Evolutionary conservation across 768 basidiomycete species (phyloP), one percentile per base, ranked within the genome.

Genomic region (Boletus patriciae): DNA sequence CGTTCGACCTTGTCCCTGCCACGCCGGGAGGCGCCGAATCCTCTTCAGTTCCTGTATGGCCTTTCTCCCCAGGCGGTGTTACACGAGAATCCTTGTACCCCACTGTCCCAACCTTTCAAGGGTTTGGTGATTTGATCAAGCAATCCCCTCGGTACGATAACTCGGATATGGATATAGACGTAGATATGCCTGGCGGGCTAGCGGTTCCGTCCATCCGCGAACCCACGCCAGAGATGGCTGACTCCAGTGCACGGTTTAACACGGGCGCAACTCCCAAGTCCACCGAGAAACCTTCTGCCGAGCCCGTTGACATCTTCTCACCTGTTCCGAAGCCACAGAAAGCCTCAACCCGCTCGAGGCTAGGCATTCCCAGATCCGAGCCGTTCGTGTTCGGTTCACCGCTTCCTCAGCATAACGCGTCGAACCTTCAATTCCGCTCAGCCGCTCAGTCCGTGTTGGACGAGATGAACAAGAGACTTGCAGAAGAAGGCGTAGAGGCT

Each of bases 301-400:
- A 66, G 3, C 66, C 70, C 9, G 16, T 64, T 15, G 78, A 79
- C 52, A 65, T 80, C 34, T 79, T 80, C 62, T 78, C 78, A 7
- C 78, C 77, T 25, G 67, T 63, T 6, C 74, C 65, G 27, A 70
- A 65, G 42, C 59, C 55, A 19, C 61, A 43, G 46, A 52, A 57
- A 16, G 49, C 52, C 8, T 62, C 67, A 5, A 36, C 53, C 25
- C 62, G 65, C 37, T 64, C 73, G 11, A 70, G 58, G 38, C 63
- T 63, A 18, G 56, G 19, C 12, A 43, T 71, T 46, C 47, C 67
- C 31, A 54, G 57, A 42, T 67, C 69, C 2, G 70, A 80, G 23
- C 83, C 85, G 0, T 93, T 92, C 74, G 67, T 90, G 21, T 93
- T 93, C 63, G 90, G 90, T 25, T 92, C 90, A 0, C 86, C 89